phyloP scores from a whole-genome alignment of 2,329 filamentous ascomycete species.

The Alternaria arbusti region DNA sequence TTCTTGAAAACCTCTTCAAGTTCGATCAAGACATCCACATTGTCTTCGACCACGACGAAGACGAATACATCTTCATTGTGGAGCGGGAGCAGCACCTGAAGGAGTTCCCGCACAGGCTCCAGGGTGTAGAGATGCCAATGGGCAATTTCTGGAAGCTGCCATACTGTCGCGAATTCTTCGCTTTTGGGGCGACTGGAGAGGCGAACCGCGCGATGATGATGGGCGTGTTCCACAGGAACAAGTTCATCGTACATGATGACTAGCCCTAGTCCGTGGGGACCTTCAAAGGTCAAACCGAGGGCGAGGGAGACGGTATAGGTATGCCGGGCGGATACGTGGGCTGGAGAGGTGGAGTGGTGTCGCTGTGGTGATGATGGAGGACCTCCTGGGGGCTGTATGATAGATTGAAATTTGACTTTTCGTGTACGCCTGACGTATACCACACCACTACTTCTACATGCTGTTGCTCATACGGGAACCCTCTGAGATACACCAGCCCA shows the following conservation, averaged over 20 bases:
- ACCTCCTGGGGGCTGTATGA: not conserved
- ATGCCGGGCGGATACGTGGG: not conserved
- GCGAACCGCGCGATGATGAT: not conserved
- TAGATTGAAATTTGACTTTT: not conserved
- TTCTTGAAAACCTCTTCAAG: not conserved
- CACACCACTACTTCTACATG: not conserved
- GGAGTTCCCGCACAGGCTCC: not conserved
- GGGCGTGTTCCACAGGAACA: not conserved
- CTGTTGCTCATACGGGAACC: conserved; percentile 51
- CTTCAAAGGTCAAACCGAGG: not conserved
- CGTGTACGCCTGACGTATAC: not conserved
- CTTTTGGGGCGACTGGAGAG: not conserved
- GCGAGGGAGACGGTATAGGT: not conserved
- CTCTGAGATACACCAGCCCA: conserved; percentile 57
- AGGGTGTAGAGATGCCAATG: not conserved
- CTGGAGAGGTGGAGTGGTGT: not conserved
- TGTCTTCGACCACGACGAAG: not conserved
- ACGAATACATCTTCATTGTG: not conserved
- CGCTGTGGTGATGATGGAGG: not conserved
- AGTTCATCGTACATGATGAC: not conserved
- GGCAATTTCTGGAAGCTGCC: not conserved
- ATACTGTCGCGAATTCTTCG: not conserved
- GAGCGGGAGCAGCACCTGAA: not conserved
- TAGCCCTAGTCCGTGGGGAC: not conserved
- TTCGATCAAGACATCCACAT: not conserved